These are phyloP conservation scores for Talaromyces liani DNA, from an alignment of 495 filamentous ascomycete species.

Conservation along the genomic window DNA sequence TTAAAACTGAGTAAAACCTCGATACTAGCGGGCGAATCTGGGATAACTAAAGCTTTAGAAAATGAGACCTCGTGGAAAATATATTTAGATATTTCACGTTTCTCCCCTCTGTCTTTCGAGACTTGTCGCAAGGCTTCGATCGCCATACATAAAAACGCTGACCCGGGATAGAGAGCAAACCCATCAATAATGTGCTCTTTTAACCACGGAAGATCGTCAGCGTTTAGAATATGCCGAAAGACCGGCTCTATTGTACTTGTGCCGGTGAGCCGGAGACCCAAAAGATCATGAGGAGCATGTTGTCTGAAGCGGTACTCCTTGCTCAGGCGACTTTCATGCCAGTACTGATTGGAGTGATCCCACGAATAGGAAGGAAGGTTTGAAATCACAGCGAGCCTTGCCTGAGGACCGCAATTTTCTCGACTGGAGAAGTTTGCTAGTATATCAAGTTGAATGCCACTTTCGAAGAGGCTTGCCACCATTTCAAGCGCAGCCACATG, in stretches of 20 bases:
- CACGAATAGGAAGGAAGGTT: too few relatives aligned
- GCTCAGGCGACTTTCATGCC: conserved; percentile 33
- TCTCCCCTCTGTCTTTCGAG: background rate
- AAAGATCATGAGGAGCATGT: conserved; percentile 27
- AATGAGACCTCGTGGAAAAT: too few relatives aligned
- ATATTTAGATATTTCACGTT: background rate
- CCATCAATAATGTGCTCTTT: conserved; percentile 11
- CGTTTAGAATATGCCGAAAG: conserved; percentile 20
- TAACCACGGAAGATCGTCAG: too few relatives aligned
- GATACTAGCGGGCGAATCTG: too few relatives aligned
- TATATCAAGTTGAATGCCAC: too few relatives aligned
- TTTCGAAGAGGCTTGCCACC: too few relatives aligned
- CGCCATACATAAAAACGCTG: conserved; percentile 36
- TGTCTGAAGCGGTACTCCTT: conserved; percentile 36
- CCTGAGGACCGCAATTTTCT: too few relatives aligned
- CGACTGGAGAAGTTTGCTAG: too few relatives aligned
- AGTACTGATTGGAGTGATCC: conserved; percentile 26
- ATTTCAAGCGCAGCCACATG: too few relatives aligned
- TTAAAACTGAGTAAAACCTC: too few relatives aligned
- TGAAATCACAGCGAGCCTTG: too few relatives aligned
- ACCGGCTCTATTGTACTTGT: conserved; percentile 26
- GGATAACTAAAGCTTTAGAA: too few relatives aligned
- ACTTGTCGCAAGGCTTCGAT: conserved; percentile 32
- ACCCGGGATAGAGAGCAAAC: conserved; percentile 24
- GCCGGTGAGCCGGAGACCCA: conserved; percentile 28